Evolutionary conservation across 345 rosid genomes (phyloP).

Genomic region (Aegle marmelos): DNA sequence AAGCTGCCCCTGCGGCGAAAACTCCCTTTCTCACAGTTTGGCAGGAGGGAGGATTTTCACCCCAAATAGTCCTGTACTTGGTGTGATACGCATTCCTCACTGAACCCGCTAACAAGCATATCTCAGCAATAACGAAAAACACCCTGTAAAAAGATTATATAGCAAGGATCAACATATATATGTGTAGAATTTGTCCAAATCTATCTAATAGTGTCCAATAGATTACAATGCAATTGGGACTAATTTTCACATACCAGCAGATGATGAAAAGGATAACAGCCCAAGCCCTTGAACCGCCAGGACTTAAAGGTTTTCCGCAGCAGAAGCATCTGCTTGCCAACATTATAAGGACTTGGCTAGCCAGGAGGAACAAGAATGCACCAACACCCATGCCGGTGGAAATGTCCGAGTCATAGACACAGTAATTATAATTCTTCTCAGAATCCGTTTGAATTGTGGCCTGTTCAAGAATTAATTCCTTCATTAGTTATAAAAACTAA

Average conservation of each 20-base stretch:
- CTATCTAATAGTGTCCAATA: not conserved
- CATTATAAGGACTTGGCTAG: slow-evolving; percentile 78
- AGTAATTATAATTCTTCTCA: slow-evolving; percentile 48
- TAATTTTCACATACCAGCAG: slow-evolving; percentile 61
- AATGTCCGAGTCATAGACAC: slow-evolving; percentile 84
- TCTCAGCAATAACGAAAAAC: slow-evolving; percentile 79
- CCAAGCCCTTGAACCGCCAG: slow-evolving; percentile 86
- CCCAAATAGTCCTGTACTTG: slow-evolving; percentile 66
- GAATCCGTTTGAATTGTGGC: slow-evolving; percentile 48
- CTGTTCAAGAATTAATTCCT: slow-evolving; percentile 31
- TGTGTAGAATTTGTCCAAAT: not conserved
- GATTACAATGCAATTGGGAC: not conserved
- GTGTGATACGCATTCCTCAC: slow-evolving; percentile 90
- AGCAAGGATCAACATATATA: not conserved
- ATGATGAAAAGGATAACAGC: slow-evolving; percentile 74
- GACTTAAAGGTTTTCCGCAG: slow-evolving; percentile 78
- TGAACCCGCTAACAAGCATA: slow-evolving; percentile 80
- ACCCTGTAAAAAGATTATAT: slow-evolving; percentile 42
- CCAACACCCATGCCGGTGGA: slow-evolving; percentile 86
- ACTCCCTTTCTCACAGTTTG: slow-evolving; percentile 84
- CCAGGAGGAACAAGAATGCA: slow-evolving; percentile 71
- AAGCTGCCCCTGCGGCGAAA: slow-evolving; percentile 91
- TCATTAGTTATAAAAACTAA: not conserved
- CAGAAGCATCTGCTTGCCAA: slow-evolving; percentile 88
- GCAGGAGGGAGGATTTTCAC: slow-evolving; percentile 67